Evolutionary conservation across 129 eudicot genomes (phyloP).

Genomic region (Centella asiatica): DNA sequence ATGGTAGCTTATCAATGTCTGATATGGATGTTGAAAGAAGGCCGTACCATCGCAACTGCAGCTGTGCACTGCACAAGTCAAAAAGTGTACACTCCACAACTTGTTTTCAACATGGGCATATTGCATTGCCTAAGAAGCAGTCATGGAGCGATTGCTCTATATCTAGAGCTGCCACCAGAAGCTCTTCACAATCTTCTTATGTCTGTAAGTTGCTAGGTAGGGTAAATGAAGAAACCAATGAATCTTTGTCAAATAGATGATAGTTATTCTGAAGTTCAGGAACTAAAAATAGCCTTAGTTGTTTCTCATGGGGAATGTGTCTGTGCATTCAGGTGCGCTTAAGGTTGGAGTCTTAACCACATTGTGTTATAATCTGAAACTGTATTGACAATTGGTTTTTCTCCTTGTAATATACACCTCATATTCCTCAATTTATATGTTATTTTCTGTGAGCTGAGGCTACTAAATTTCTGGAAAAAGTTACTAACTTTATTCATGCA

Average conservation of each 20-base stretch:
- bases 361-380: too few species aligned
- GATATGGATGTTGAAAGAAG: constrained; percentile 27
- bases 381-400: too few species aligned
- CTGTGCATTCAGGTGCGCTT: too few species aligned
- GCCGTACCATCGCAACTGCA: constrained; percentile 40
- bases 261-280: not conserved
- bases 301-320: too few species aligned
- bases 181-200: constrained; percentile 3
- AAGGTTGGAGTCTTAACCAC: too few species aligned
- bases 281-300: too few species aligned
- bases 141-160: constrained; percentile 2
- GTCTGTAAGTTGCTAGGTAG: not conserved
- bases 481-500: too few species aligned
- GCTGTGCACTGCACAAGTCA: constrained; percentile 32
- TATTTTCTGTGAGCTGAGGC: too few species aligned
- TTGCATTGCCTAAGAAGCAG: constrained; percentile 13
- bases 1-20: constrained; percentile 29
- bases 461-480: too few species aligned
- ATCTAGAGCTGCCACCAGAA: not conserved
- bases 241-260: not conserved
- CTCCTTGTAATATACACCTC: too few species aligned
- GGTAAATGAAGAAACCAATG: not conserved
- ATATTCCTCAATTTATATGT: too few species aligned
- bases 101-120: constrained; percentile 8
- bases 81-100: constrained; percentile 8